Evolutionary conservation across 352 stramenopile genomes (phyloP).

Genomic region (Phytophthora sansomeana): DNA sequence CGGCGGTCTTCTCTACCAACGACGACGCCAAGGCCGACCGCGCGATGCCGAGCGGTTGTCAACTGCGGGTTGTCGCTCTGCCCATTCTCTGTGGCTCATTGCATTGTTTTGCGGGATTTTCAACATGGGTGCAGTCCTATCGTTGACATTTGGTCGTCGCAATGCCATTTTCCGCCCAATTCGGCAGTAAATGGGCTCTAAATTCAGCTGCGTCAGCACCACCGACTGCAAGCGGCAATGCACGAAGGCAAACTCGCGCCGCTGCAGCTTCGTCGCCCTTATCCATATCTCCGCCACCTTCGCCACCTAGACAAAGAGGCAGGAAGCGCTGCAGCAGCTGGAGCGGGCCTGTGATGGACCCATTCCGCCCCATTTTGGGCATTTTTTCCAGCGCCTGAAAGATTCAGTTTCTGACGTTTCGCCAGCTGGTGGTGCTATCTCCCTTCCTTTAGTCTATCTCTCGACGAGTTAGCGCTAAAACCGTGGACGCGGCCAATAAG

Average conservation of each 20-base stretch:
- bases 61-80: not conserved
- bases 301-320: too few species aligned
- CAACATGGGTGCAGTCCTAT: constrained; percentile 21
- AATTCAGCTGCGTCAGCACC: too few species aligned
- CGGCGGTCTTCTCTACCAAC: too few species aligned
- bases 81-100: not conserved
- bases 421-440: constrained; percentile 18
- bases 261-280: too few species aligned
- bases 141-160: constrained; percentile 12
- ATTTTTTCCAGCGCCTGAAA: not conserved
- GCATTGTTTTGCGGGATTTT: constrained; percentile 4
- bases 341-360: not conserved
- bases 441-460: not conserved
- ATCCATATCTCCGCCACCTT: too few species aligned
- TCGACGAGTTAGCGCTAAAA: not conserved
- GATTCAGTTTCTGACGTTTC: constrained; percentile 31
- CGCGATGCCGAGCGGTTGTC: constrained; percentile 13
- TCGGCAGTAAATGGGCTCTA: too few species aligned
- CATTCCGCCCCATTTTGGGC: not conserved
- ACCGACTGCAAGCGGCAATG: too few species aligned
- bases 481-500: constrained; percentile 10
- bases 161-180: too few species aligned
- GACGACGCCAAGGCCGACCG: not conserved
- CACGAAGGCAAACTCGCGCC: too few species aligned
- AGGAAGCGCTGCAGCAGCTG: too few species aligned